Base-by-base conservation (phyloP, 768 basidiomycete species). In the Jaapia argillacea region DNA sequence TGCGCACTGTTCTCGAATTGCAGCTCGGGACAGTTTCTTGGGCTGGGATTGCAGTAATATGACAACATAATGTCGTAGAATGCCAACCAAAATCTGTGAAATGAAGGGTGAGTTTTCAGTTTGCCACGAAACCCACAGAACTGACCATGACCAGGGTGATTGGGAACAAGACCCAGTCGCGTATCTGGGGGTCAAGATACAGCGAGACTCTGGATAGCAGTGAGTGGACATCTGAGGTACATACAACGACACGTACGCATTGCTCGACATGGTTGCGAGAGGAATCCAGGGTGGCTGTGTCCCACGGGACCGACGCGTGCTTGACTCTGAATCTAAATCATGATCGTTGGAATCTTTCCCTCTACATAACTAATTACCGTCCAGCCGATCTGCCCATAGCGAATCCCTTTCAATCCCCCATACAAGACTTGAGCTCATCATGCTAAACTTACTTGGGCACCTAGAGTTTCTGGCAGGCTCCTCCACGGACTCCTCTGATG, bases 121-220 rank as follows among this genome's bases (percentile, higher is more conserved):
- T 16, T n/a, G 46, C 26, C 48, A 5, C 6, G 23, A 14, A 38
- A 40, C 35, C 6, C 5, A 27, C 24, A 43, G 42, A 48, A 65
- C 77, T 54, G 49, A 89, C 93, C 92, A 96, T 96, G 58, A 97
- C 91, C 48, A 96, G 69, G 41, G 92, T 97, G 65, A 97, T 96
- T 42, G 93, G 93, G 65, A 97, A 91, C 46, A 97, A 65, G 36
- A 97, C 81, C 85, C 84, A 88, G 58, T 86, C 90, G 53, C 92
- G 79, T 61, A 97, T 97, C 64, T 92, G 88, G 35, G 92, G 93
- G 68, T 97, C 92, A 39, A 97, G 80, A 64, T 91, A 82, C 23
- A 82, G 59, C 18, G 77, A 74, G 23, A 64, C 59, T 51, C 70
- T 71, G 50, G 23, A 33, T 36, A 23, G 10, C 42, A 39, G 20